A percentile compares a stretch with the other conserved stretches of the same genome.
phyloP scores from a whole-genome alignment of 148 eudicot species.

The Diospyros lotus region DNA sequence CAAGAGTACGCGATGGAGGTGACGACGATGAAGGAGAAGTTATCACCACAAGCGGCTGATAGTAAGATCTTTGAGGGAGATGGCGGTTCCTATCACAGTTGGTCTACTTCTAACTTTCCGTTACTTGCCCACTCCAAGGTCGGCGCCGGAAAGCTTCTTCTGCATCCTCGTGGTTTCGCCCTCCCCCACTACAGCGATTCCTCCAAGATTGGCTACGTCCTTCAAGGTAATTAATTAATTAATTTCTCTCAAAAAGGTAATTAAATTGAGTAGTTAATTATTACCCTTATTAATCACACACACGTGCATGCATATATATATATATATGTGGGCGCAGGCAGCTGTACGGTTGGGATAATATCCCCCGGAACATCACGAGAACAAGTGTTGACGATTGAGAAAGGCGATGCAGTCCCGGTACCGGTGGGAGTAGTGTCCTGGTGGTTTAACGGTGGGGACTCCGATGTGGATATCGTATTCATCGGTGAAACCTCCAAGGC shows the following conservation, averaged over 20 bases:
- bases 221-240: slow-evolving; percentile 27
- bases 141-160: slow-evolving; percentile 28
- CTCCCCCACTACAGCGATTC: slow-evolving; percentile 49
- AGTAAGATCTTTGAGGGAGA: slow-evolving; percentile 30
- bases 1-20: no score
- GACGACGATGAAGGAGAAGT: not conserved
- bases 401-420: slow-evolving; percentile 38
- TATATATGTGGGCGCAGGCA: slow-evolving; percentile 9
- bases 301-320: no score
- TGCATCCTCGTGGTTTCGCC: slow-evolving; percentile 47
- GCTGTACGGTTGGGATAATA: slow-evolving; percentile 28
- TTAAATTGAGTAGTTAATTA: not conserved
- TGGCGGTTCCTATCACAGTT: slow-evolving; percentile 39
- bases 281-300: not conserved
- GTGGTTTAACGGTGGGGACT: slow-evolving; percentile 52
- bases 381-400: slow-evolving; percentile 26
- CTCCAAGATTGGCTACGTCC: slow-evolving; percentile 38
- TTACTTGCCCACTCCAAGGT: slow-evolving; percentile 24
- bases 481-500: slow-evolving; percentile 35
- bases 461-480: slow-evolving; percentile 23
- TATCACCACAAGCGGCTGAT: not conserved
- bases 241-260: not conserved
- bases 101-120: slow-evolving; percentile 28
- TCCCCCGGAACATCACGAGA: slow-evolving; percentile 20
- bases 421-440: slow-evolving; percentile 34